Evolutionary conservation across 768 basidiomycete genomes (phyloP).

Genomic region (Agaricus subrufescens): DNA sequence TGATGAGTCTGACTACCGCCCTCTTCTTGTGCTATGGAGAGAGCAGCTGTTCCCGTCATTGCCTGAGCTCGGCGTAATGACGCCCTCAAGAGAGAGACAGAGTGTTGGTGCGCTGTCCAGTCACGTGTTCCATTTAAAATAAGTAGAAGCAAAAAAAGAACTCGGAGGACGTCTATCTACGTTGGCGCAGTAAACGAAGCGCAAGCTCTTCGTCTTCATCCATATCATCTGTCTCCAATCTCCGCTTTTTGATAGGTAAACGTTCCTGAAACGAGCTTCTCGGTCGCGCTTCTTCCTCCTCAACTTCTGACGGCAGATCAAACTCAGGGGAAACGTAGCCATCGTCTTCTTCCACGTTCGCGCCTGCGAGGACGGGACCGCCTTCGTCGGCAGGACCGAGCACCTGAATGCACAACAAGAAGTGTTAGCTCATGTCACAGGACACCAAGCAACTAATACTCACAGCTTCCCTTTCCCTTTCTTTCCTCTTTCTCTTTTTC

Average conservation of each 20-base stretch:
- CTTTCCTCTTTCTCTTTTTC: slow-evolving; percentile 90
- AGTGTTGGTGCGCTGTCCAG: neutral
- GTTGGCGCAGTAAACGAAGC: slow-evolving; percentile 40
- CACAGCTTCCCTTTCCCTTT: slow-evolving; percentile 50
- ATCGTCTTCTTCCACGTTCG: slow-evolving; percentile 41
- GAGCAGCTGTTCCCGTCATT: slow-evolving; percentile 50
- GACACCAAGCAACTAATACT: slow-evolving; percentile 15
- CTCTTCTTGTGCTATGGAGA: slow-evolving; percentile 42
- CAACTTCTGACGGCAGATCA: slow-evolving; percentile 38
- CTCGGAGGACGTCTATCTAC: neutral
- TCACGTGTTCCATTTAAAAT: neutral
- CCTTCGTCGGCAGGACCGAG: slow-evolving; percentile 24
- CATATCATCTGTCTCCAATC: slow-evolving; percentile 14
- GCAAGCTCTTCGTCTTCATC: slow-evolving; percentile 53
- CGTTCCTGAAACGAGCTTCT: slow-evolving; percentile 8
- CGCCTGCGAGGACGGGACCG: slow-evolving; percentile 29
- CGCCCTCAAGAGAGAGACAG: neutral
- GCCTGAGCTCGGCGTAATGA: neutral
- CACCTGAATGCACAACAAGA: slow-evolving; percentile 16
- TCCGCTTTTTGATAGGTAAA: slow-evolving; percentile 12
- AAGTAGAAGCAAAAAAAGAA: neutral
- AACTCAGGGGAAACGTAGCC: slow-evolving; percentile 74
- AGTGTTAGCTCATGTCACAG: neutral
- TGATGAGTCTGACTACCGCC: slow-evolving; percentile 26
- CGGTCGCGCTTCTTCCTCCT: slow-evolving; percentile 28